A percentile compares a stretch with the other conserved stretches of the same genome.
Conservation (phyloP, 805 yeast species). For the Candida vartiovaarae region DNA sequence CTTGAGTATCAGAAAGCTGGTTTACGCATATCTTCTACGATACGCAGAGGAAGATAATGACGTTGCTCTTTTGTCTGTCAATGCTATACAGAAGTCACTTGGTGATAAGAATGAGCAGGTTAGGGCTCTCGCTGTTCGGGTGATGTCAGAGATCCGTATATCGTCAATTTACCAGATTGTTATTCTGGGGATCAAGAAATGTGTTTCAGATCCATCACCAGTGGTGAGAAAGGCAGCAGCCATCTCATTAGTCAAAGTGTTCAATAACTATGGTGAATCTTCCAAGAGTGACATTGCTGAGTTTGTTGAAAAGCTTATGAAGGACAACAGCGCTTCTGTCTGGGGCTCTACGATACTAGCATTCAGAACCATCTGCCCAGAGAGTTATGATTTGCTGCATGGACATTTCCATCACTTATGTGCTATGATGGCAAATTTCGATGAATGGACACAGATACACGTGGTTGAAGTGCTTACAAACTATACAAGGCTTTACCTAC, state of each 20-base stretch:
- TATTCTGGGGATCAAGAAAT: slow-evolving; percentile 61
- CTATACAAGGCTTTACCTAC: slow-evolving; percentile 57
- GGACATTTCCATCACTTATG: slow-evolving; percentile 58
- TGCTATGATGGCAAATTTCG: slow-evolving; percentile 41
- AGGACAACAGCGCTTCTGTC: slow-evolving; percentile 63
- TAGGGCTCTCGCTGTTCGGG: slow-evolving; percentile 68
- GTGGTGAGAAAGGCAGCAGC: slow-evolving; percentile 77
- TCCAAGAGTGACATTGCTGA: slow-evolving; percentile 44
- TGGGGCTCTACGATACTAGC: slow-evolving; percentile 61
- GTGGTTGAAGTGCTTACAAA: slow-evolving; percentile 57
- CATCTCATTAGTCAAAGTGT: slow-evolving; percentile 58
- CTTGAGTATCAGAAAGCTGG: slow-evolving; percentile 63
- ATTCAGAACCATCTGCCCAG: slow-evolving; percentile 45
- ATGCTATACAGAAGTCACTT: slow-evolving; percentile 82
- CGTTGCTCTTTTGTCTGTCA: slow-evolving; percentile 81
- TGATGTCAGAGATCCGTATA: slow-evolving; percentile 77
- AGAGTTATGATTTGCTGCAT: slow-evolving; percentile 61
- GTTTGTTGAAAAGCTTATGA: slow-evolving; percentile 44
- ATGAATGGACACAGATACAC: slow-evolving; percentile 63
- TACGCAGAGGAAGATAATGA: slow-evolving; percentile 84
- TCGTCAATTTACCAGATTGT: slow-evolving; percentile 78
- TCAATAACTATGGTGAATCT: slow-evolving; percentile 34
- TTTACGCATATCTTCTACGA: slow-evolving; percentile 63
- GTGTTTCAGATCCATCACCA: slow-evolving; percentile 65
- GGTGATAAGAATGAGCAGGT: slow-evolving; percentile 60